phyloP scores from a whole-genome alignment of 148 eudicot species.

The Agrostemma githago region DNA sequence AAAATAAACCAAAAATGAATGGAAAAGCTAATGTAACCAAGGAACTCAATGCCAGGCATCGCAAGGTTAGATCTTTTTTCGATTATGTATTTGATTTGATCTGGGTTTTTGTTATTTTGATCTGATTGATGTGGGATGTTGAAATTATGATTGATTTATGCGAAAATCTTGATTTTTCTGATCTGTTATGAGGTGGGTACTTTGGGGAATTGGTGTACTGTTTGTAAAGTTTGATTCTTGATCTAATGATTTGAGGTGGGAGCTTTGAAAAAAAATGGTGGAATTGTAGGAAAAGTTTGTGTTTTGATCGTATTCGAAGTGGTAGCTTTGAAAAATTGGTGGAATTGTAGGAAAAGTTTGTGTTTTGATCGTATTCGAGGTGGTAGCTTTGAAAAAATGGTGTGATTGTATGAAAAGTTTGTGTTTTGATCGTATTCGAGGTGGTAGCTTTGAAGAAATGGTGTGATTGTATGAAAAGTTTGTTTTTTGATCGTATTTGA shows the following conservation, averaged over 20 bases:
- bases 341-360: not conserved
- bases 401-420: not conserved
- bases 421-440: not conserved
- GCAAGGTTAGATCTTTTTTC: constrained; percentile 50
- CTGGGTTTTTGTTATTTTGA: constrained; percentile 1
- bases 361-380: not conserved
- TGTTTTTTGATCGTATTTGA: not conserved
- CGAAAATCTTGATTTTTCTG: not conserved
- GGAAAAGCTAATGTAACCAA: constrained; percentile 80
- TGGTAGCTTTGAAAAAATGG: not conserved
- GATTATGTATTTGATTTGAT: not conserved
- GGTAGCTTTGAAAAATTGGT: not conserved
- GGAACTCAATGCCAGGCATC: constrained; percentile 87
- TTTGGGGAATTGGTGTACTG: not conserved
- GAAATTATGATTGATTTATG: not conserved
- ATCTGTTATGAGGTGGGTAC: constrained; percentile 9
- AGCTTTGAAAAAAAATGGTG: not conserved
- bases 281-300: not conserved
- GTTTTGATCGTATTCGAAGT: not conserved
- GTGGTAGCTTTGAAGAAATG: too few relatives aligned
- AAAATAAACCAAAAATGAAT: constrained; percentile 44
- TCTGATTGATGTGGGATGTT: not conserved
- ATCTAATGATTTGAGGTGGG: constrained; percentile 1
- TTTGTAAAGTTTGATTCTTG: not conserved
- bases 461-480: not conserved